Percentiles rank a stretch among this genome's conserved stretches.
These are phyloP conservation scores for Ophiostoma australiae DNA, from an alignment of 2,329 filamentous ascomycete species.

Conservation along the genomic window DNA sequence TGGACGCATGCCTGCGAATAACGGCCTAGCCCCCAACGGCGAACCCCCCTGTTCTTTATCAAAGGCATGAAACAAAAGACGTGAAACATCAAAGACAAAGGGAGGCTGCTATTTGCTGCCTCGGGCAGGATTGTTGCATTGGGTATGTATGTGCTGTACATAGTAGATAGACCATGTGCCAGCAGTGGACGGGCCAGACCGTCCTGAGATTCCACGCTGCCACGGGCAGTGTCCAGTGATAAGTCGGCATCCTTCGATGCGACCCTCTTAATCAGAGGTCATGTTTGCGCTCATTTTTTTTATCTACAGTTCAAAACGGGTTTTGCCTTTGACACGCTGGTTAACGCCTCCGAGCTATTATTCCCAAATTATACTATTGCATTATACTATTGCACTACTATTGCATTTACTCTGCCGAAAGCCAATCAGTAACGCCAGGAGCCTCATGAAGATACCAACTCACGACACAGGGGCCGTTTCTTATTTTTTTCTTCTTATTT, in stretches of 20 bases:
- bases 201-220: constrained; percentile 1
- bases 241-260: not conserved
- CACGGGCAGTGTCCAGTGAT: not conserved
- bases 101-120: not conserved
- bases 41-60: not conserved
- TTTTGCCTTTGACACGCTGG: too few species aligned
- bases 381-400: not conserved
- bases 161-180: not conserved
- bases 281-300: too few species aligned
- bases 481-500: not conserved
- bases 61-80: not conserved
- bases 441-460: not conserved
- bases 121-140: not conserved
- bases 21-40: not conserved
- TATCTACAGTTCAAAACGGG: too few species aligned
- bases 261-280: not conserved
- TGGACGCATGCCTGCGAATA: not conserved
- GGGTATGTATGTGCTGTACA: not conserved
- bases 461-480: not conserved
- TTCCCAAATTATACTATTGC: not conserved
- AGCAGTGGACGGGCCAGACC: constrained; percentile 7
- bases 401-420: not conserved
- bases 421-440: not conserved
- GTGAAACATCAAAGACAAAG: not conserved
- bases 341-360: not conserved